These are phyloP conservation scores for Xylaria acuta DNA, from an alignment of 495 filamentous ascomycete species.

Conservation along the genomic window DNA sequence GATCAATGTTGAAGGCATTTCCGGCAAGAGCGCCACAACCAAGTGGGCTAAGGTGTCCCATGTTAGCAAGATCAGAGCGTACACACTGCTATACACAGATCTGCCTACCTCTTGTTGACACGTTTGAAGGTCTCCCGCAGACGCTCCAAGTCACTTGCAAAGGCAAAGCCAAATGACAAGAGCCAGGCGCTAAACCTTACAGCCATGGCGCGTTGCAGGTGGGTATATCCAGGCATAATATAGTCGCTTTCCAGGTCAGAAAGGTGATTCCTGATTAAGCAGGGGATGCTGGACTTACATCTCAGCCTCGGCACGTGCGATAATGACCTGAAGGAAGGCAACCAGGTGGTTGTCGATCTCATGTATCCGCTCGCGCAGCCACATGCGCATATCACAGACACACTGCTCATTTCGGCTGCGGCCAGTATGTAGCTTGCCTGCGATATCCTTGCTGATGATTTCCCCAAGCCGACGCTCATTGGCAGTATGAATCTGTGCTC, in stretches of 20 bases:
- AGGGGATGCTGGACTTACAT: constrained; percentile 54
- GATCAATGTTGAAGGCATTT: constrained; percentile 89
- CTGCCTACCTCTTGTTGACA: constrained; percentile 64
- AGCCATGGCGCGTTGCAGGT: constrained; percentile 89
- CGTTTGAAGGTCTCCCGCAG: constrained; percentile 77
- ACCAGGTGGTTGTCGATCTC: constrained; percentile 71
- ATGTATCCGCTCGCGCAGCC: constrained; percentile 81
- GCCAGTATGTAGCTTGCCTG: constrained; percentile 92
- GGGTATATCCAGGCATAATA: constrained; percentile 80
- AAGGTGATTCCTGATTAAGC: neutral
- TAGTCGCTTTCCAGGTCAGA: constrained; percentile 29
- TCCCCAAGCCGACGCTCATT: constrained; percentile 91
- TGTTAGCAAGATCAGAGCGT: neutral
- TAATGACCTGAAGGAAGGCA: constrained; percentile 74
- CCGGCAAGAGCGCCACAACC: constrained; percentile 90
- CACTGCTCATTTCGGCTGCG: constrained; percentile 93
- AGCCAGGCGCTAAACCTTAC: constrained; percentile 82
- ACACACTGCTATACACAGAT: neutral
- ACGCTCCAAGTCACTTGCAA: constrained; percentile 79
- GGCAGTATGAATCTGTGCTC: constrained; percentile 75
- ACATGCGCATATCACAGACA: constrained; percentile 91
- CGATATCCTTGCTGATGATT: constrained; percentile 84
- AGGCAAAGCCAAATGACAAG: constrained; percentile 77
- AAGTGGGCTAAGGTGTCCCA: constrained; percentile 63
- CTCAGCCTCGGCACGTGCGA: constrained; percentile 71